phyloP scores from a whole-genome alignment of 257 asterid species.

The Eucommia ulmoides region DNA sequence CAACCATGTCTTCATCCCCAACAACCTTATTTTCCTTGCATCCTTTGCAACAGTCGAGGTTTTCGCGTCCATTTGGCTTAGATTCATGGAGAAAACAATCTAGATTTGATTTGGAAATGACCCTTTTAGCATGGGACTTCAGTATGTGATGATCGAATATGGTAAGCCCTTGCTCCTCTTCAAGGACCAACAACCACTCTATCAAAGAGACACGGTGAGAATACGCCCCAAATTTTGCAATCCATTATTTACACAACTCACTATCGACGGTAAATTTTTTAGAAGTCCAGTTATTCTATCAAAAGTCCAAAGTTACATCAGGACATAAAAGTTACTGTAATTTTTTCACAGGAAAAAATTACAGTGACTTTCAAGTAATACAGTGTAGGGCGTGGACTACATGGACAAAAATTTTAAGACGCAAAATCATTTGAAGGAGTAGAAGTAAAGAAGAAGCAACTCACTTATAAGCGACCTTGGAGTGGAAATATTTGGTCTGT shows the following conservation, averaged over 20 bases:
- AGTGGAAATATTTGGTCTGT: conserved; percentile 23
- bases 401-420: neutral
- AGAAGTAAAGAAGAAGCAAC: conserved; percentile 14
- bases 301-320: no score
- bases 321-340: no score
- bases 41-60: neutral
- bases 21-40: conserved; percentile 4
- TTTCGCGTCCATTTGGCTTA: conserved; percentile 3
- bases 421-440: neutral
- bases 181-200: conserved; percentile 50
- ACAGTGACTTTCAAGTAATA: no score
- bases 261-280: no score
- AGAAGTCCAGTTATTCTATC: no score
- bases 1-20: conserved; percentile 21
- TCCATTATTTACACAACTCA: no score
- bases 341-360: no score
- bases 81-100: conserved; percentile 14
- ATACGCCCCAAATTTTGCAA: conserved; percentile 13
- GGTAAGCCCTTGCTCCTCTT: conserved; percentile 28
- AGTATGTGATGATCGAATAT: conserved; percentile 26
- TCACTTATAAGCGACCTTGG: conserved; percentile 64
- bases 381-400: no score
- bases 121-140: conserved; percentile 24
- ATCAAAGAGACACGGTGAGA: conserved; percentile 10
- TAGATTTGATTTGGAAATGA: conserved; percentile 9